Conservation (phyloP, 331 rosid species). For the Acacia concinna region DNA sequence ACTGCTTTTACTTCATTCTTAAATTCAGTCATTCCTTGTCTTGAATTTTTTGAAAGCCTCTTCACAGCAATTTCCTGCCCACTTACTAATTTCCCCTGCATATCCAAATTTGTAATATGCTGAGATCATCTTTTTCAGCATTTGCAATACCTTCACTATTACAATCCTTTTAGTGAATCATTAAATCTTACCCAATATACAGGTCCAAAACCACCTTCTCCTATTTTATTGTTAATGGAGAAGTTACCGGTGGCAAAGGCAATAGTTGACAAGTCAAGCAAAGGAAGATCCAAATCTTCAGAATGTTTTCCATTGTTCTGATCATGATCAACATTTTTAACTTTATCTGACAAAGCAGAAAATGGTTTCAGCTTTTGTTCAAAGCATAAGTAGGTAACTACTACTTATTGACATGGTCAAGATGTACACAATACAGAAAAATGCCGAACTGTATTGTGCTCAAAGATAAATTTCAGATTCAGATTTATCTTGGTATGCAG, state of each 20-base stretch:
- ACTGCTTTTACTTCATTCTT: neutral
- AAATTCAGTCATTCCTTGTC: neutral
- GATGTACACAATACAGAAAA: neutral
- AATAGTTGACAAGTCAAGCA: neutral
- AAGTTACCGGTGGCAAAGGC: neutral
- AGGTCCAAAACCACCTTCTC: constrained; percentile 6
- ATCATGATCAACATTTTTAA: neutral
- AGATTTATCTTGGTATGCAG: neutral
- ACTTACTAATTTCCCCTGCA: neutral
- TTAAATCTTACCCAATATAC: neutral
- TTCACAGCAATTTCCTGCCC: neutral
- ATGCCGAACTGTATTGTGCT: neutral
- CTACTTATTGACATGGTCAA: neutral
- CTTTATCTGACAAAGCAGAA: neutral
- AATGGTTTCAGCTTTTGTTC: neutral
- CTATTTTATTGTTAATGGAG: neutral
- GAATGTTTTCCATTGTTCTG: neutral
- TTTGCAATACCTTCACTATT: neutral
- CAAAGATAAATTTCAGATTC: neutral
- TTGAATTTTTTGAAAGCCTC: neutral
- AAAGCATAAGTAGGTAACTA: neutral
- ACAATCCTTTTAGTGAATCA: neutral
- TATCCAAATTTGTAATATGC: neutral
- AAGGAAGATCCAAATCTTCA: neutral
- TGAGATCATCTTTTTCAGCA: neutral